Evolutionary conservation across 768 basidiomycete species (phyloP).

Genomic region (Tulasnella sp.): DNA sequence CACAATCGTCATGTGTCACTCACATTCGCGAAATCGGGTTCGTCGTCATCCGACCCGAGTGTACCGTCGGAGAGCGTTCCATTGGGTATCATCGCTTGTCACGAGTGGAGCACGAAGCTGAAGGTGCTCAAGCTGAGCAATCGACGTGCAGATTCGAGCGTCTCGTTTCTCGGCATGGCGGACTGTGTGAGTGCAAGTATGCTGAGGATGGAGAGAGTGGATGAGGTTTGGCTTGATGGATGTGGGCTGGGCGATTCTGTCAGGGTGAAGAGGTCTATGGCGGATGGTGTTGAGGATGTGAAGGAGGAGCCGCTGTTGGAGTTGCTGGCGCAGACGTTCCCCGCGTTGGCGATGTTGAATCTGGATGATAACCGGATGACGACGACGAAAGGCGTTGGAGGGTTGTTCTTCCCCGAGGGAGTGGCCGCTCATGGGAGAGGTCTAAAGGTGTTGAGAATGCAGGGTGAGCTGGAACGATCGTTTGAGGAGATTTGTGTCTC

Average conservation of each 20-base stretch:
- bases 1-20: slow-evolving; percentile 29
- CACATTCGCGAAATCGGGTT: slow-evolving; percentile 27
- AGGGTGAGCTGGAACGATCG: neutral
- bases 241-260: slow-evolving; percentile 56
- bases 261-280: slow-evolving; percentile 3
- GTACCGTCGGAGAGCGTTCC: slow-evolving; percentile 61
- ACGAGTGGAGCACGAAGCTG: slow-evolving; percentile 50
- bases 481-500: neutral
- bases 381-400: slow-evolving; percentile 48
- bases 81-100: slow-evolving; percentile 45
- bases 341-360: slow-evolving; percentile 54
- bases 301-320: slow-evolving; percentile 47
- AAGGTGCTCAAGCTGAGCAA: slow-evolving; percentile 48
- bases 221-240: slow-evolving; percentile 64
- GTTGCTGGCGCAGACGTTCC: slow-evolving; percentile 55
- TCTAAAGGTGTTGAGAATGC: slow-evolving; percentile 14
- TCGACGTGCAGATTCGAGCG: slow-evolving; percentile 51
- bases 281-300: slow-evolving; percentile 29
- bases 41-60: slow-evolving; percentile 3
- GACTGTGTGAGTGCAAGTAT: slow-evolving; percentile 23
- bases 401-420: slow-evolving; percentile 12
- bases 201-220: slow-evolving; percentile 48
- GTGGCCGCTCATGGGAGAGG: neutral
- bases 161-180: slow-evolving; percentile 39
- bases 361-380: slow-evolving; percentile 66